Percentiles rank a stretch among this genome's conserved stretches.
Conservation (phyloP, 108 stramenopile species). For the Phaeodactylum tricornutum region DNA sequence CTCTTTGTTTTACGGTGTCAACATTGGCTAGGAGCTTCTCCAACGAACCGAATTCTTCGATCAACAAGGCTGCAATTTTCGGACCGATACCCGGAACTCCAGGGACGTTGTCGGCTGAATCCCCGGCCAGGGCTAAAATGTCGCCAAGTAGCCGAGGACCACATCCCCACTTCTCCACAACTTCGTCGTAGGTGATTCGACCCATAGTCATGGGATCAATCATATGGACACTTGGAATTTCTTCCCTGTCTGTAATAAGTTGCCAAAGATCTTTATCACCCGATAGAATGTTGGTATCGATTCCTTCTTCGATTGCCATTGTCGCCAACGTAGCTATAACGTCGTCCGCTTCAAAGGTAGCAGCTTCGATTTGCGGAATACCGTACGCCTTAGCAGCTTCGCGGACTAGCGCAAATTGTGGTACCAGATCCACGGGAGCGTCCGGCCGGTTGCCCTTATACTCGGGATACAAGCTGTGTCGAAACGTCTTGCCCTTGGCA, state of each 20-base stretch:
- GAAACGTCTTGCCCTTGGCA: constrained; percentile 46
- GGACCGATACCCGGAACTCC: constrained; percentile 85
- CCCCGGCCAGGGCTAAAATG: constrained; percentile 79
- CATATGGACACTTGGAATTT: constrained; percentile 47
- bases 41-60: constrained; percentile 59
- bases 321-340: constrained; percentile 76
- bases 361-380: constrained; percentile 54
- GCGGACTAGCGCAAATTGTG: constrained; percentile 69
- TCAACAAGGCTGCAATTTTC: constrained; percentile 68
- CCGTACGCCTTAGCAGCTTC: constrained; percentile 79
- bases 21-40: constrained; percentile 40
- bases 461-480: constrained; percentile 61
- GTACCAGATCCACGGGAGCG: constrained; percentile 74
- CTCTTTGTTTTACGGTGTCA: constrained; percentile 49
- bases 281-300: constrained; percentile 59
- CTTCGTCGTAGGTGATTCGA: constrained; percentile 44
- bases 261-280: constrained; percentile 92
- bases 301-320: constrained; percentile 47
- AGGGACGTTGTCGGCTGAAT: constrained; percentile 79
- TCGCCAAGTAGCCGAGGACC: constrained; percentile 59
- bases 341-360: constrained; percentile 83
- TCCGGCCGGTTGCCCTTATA: constrained; percentile 80
- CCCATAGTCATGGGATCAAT: constrained; percentile 75
- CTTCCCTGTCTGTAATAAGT: constrained; percentile 38
- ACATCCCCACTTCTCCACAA: constrained; percentile 74